phyloP scores from a whole-genome alignment of 2,329 filamentous ascomycete species.

The Botrytis medusae region DNA sequence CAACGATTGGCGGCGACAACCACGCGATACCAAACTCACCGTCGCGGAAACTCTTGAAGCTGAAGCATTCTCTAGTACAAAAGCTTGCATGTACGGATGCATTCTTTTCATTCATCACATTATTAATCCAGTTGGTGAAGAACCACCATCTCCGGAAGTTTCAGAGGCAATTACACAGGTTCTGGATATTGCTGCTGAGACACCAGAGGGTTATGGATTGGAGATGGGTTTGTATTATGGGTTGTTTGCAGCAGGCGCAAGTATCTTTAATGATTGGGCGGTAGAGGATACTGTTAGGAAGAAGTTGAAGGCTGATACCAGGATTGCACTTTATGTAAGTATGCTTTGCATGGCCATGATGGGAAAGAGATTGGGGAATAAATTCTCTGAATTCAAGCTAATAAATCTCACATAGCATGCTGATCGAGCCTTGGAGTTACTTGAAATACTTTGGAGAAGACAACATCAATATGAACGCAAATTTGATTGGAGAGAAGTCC shows the following conservation, averaged over 20 bases:
- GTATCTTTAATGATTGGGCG: conserved; percentile 34
- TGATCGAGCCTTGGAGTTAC: conserved; percentile 35
- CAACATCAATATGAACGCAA: conserved; percentile 37
- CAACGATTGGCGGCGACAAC: conserved; percentile 35
- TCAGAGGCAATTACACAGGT: conserved; percentile 33
- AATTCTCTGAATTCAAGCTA: conserved; percentile 14
- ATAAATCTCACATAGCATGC: conserved; percentile 33
- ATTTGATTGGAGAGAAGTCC: conserved; percentile 38
- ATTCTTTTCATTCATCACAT: conserved; percentile 38
- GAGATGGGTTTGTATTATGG: conserved; percentile 40
- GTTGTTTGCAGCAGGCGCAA: conserved; percentile 37
- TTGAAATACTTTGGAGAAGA: conserved; percentile 38
- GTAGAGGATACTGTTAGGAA: conserved; percentile 34
- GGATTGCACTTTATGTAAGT: conserved; percentile 37
- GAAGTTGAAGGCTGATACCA: conserved; percentile 35
- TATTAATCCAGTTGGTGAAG: conserved; percentile 32
- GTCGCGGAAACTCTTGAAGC: conserved; percentile 37
- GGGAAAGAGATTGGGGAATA: not conserved
- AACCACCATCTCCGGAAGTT: conserved; percentile 31
- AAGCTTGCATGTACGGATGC: conserved; percentile 35
- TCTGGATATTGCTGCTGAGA: conserved; percentile 36
- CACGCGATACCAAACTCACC: conserved; percentile 34
- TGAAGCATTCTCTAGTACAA: conserved; percentile 37
- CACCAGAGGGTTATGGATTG: conserved; percentile 37
- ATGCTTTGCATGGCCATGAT: not conserved